These are phyloP conservation scores for Coniochaeta ligniaria DNA, from an alignment of 2,329 filamentous ascomycete genomes.

Conservation along the genomic window DNA sequence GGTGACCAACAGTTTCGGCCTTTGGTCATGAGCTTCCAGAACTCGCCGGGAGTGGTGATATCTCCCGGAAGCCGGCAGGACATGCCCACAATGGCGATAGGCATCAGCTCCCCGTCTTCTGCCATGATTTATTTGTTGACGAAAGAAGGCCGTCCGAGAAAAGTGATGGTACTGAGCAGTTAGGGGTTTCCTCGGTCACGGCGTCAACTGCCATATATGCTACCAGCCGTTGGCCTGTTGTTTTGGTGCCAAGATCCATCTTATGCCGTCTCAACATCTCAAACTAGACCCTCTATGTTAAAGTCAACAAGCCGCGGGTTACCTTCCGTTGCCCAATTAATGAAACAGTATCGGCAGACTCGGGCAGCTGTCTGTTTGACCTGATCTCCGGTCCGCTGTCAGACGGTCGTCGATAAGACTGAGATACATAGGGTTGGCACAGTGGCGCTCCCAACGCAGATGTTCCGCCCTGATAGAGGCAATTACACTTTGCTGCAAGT, in stretches of 20 bases:
- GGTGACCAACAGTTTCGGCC: conserved; percentile 20
- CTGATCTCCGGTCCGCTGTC: background rate
- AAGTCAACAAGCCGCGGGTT: background rate
- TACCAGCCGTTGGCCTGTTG: background rate
- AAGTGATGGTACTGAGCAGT: background rate
- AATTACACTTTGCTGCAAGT: background rate
- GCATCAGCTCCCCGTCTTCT: conserved; percentile 2
- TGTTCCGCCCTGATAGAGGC: background rate
- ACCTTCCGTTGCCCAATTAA: background rate
- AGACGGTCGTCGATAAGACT: background rate
- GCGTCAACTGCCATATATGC: background rate
- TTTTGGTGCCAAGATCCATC: background rate
- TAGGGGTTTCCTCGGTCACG: background rate
- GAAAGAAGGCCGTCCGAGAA: background rate
- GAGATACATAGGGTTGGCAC: background rate
- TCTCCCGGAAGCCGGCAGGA: conserved; percentile 21
- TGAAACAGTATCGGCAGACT: background rate
- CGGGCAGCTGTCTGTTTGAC: background rate
- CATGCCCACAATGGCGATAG: conserved; percentile 26
- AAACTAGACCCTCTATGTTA: background rate
- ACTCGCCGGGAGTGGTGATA: conserved; percentile 20
- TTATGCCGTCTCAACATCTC: background rate
- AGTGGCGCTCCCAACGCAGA: background rate
- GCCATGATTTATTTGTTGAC: background rate
- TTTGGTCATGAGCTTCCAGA: conserved; percentile 22